Percentiles rank a stretch among this genome's conserved stretches.
Evolutionary conservation across 2,329 filamentous ascomycete genomes (phyloP).

Genomic region (Aureobasidium sp.): DNA sequence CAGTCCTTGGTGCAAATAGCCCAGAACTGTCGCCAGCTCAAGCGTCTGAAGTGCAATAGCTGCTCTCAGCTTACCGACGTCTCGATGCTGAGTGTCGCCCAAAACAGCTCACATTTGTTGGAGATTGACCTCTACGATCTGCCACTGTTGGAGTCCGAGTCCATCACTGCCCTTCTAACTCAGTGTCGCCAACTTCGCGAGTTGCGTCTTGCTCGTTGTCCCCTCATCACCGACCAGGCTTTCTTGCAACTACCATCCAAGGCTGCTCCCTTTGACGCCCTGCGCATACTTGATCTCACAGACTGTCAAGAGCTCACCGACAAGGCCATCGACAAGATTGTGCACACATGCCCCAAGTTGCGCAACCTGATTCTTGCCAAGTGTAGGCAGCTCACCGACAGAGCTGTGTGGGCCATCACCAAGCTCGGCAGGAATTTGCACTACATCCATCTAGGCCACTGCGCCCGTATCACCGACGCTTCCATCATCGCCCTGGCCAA

Average conservation of each 20-base stretch:
- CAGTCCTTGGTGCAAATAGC: constrained; percentile 76
- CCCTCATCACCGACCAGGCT: constrained; percentile 75
- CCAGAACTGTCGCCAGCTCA: constrained; percentile 74
- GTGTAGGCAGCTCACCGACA: constrained; percentile 86
- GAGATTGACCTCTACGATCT: constrained; percentile 94
- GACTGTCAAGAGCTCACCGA: constrained; percentile 80
- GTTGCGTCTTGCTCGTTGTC: constrained; percentile 76
- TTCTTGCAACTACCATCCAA: constrained; percentile 69
- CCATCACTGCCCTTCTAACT: constrained; percentile 71
- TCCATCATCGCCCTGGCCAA: constrained; percentile 79
- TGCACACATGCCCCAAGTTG: constrained; percentile 74
- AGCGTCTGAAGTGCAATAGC: constrained; percentile 91
- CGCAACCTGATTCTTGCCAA: constrained; percentile 92
- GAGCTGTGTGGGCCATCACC: constrained; percentile 77
- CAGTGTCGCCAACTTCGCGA: constrained; percentile 81
- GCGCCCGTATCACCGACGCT: constrained; percentile 79
- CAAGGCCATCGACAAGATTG: constrained; percentile 78
- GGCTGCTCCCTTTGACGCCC: constrained; percentile 63
- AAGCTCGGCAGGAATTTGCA: constrained; percentile 91
- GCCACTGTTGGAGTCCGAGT: constrained; percentile 68
- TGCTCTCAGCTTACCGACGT: constrained; percentile 77
- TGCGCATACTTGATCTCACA: constrained; percentile 89
- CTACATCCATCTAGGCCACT: constrained; percentile 93
- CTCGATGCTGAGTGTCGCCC: constrained; percentile 76
- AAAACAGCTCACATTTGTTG: constrained; percentile 82